Evolutionary conservation across 1,139 yeast genomes (phyloP).

Genomic region (Debaryomyces nepalensis): DNA sequence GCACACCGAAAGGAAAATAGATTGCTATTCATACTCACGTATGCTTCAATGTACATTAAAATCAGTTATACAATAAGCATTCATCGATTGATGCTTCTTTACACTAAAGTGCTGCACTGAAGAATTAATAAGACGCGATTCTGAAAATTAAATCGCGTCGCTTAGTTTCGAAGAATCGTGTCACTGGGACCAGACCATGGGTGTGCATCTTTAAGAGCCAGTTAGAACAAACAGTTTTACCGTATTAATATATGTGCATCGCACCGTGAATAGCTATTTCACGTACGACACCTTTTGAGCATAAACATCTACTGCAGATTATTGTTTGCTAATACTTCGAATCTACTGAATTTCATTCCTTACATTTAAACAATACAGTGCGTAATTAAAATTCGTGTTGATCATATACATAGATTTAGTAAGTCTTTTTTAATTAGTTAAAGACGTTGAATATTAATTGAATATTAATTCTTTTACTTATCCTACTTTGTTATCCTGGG

Average conservation of each 20-base stretch:
- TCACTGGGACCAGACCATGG: slow-evolving; percentile 1
- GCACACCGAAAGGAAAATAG: too few relatives aligned
- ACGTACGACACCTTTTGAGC: not conserved
- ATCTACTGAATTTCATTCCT: slow-evolving; percentile 2
- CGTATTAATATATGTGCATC: not conserved
- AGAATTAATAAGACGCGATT: too few relatives aligned
- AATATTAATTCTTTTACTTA: not conserved
- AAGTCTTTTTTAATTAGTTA: not conserved
- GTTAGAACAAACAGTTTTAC: not conserved
- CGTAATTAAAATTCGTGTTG: slow-evolving; percentile 10
- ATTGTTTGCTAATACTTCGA: not conserved
- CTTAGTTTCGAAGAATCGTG: slow-evolving; percentile 1
- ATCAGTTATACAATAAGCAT: too few relatives aligned
- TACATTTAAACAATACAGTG: slow-evolving; percentile 8
- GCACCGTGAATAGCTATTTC: not conserved
- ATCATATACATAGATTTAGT: not conserved
- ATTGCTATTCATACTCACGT: too few relatives aligned
- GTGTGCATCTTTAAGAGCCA: not conserved
- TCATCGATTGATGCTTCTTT: too few relatives aligned
- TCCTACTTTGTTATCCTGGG: not conserved
- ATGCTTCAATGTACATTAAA: too few relatives aligned
- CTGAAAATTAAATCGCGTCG: too few relatives aligned
- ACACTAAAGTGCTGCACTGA: too few relatives aligned
- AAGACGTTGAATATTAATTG: slow-evolving; percentile 3
- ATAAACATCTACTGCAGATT: not conserved